Evolutionary conservation across 495 filamentous ascomycete genomes (phyloP), one percentile per base, ranked within the genome.

Genomic region (Jackrogersella minutella): DNA sequence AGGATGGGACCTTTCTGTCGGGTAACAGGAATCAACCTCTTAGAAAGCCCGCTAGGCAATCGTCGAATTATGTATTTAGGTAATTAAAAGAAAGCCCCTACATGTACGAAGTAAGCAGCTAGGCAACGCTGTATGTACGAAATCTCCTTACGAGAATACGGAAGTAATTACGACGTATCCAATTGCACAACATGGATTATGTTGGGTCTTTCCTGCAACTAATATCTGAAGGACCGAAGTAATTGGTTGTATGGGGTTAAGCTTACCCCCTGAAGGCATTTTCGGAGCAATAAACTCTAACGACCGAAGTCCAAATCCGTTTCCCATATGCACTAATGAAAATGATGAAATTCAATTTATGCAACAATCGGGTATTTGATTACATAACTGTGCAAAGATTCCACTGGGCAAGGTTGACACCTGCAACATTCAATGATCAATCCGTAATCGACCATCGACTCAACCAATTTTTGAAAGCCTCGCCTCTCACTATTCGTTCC

Each of bases 181-280:
- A 44, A 22, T 47, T 47, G 22, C 30, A 37, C 43, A 24, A 50
- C 57, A 16, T 13, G 21, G 11, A 33, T 49, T 49, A n/a, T 49
- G 44, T 49, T 49, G 44, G 24, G 24, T 17, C 26, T 44, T 11
- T 17, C 19, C 34, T 41, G 17, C 44, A 43, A 16, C 43, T 43
- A 44, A 14, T 51, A 11, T 5, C 6, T 44, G 36, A 58, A 52
- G 22, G 6, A 36, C 33, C 33, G 14, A 66, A 31, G 43, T 16
- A 31, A 69, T 69, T 69, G 59, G 66, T 11, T 49, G n/a, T 11
- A 2, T 46, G 52, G 58, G 24, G 57, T 51, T 61, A 61, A 55
- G 16, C 33, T 60, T 41, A 26, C 30, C 9, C 39, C 43, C 40
- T 14, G 24, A 19, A 26, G 33, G 26, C 28, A 36, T 34, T 26